Conservation (phyloP, 441 rosid species). For the Geranium incanum region DNA sequence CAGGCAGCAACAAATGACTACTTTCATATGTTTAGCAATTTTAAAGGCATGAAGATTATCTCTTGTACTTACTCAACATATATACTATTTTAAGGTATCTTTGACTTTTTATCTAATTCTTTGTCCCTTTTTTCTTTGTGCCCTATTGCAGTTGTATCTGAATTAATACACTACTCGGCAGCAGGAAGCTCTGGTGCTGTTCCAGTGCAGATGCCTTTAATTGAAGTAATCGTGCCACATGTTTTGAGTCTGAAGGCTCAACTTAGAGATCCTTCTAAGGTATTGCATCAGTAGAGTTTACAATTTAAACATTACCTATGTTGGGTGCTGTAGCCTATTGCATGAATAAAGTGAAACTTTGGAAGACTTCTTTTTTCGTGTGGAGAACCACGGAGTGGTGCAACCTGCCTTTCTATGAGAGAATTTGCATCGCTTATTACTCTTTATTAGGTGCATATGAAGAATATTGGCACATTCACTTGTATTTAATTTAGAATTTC, state of each 20-base stretch:
- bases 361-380: background rate
- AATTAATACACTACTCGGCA: constrained; percentile 85
- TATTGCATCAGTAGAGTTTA: constrained; percentile 27
- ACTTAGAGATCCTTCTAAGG: constrained; percentile 85
- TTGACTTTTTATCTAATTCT: background rate
- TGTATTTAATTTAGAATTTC: background rate
- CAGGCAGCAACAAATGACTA: background rate
- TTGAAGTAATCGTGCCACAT: constrained; percentile 88
- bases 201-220: constrained; percentile 74
- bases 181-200: constrained; percentile 71
- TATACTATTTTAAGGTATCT: background rate
- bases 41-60: constrained; percentile 4
- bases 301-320: background rate
- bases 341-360: background rate
- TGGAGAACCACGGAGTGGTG: background rate
- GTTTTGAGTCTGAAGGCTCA: constrained; percentile 79
- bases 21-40: background rate
- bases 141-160: constrained; percentile 68
- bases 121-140: constrained; percentile 6
- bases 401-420: background rate
- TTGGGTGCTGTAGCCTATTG: constrained; percentile 8
- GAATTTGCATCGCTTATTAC: background rate
- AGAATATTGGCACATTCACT: background rate
- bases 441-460: background rate
- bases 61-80: background rate